Evolutionary conservation across 345 rosid genomes (phyloP).

Genomic region (Populus davidiana): DNA sequence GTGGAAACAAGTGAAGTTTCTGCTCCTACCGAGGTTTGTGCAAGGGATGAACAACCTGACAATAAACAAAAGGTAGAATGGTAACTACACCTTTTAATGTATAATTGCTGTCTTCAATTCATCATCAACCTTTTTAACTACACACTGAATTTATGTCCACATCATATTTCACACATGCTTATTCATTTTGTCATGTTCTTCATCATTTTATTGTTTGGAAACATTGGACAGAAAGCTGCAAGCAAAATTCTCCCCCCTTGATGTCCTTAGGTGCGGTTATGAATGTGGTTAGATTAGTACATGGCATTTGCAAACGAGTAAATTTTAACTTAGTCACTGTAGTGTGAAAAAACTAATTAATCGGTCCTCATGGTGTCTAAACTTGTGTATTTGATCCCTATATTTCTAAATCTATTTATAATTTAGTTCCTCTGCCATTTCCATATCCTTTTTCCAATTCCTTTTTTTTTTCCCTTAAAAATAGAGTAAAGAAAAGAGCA

Average conservation of each 20-base stretch:
- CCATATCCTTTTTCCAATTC: not conserved
- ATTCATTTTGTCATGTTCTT: not conserved
- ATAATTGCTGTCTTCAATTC: not conserved
- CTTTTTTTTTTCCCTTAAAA: not conserved
- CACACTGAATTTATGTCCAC: not conserved
- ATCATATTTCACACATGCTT: not conserved
- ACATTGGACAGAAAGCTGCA: not conserved
- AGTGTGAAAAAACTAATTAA: not conserved
- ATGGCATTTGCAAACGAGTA: not conserved
- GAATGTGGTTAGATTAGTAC: not conserved
- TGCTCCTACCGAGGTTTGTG: constrained; percentile 21
- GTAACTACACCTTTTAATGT: not conserved
- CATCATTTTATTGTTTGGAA: not conserved
- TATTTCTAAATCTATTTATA: too few species aligned
- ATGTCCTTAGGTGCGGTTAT: not conserved
- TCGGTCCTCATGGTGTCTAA: not conserved
- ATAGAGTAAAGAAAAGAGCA: not conserved
- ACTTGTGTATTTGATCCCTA: not conserved
- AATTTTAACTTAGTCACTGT: not conserved
- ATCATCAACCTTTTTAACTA: not conserved
- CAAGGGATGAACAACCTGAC: constrained; percentile 27
- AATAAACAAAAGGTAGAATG: constrained; percentile 12
- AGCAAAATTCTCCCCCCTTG: not conserved
- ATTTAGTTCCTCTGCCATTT: not conserved
- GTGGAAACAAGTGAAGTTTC: constrained; percentile 29